A percentile compares a stretch with the other conserved stretches of the same genome.
Evolutionary conservation across 129 eudicot genomes (phyloP).

Genomic region (Pseudognaphalium luteoalbum): DNA sequence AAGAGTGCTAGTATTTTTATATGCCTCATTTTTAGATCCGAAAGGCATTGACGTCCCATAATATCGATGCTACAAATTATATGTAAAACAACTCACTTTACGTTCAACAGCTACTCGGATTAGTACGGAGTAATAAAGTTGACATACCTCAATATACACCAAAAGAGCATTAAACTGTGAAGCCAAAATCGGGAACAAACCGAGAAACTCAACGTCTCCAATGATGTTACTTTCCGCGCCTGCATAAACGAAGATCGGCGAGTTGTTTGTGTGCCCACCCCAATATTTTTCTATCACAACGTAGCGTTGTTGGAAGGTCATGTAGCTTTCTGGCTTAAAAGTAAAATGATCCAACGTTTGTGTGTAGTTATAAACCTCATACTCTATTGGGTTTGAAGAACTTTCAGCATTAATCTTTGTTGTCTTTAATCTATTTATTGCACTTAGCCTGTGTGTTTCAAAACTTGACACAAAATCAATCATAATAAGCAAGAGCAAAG

Average conservation of each 20-base stretch:
- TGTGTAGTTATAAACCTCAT: slow-evolving; percentile 28
- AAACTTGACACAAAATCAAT: no score
- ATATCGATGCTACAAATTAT: slow-evolving; percentile 31
- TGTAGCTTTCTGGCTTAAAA: slow-evolving; percentile 28
- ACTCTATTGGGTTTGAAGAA: background rate
- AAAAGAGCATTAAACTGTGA: slow-evolving; percentile 30
- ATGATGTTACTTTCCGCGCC: slow-evolving; percentile 21
- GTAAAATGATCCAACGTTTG: slow-evolving; percentile 41
- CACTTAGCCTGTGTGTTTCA: no score
- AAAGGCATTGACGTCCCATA: slow-evolving; percentile 42
- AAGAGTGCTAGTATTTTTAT: slow-evolving; percentile 32
- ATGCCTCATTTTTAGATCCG: slow-evolving; percentile 32
- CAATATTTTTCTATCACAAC: slow-evolving; percentile 1
- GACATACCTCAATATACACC: slow-evolving; percentile 34
- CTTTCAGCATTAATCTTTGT: no score
- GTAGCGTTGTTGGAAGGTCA: slow-evolving; percentile 38
- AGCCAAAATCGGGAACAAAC: slow-evolving; percentile 11
- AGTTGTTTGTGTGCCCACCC: slow-evolving; percentile 28
- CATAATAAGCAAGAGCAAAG: no score
- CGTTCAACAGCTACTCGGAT: no score
- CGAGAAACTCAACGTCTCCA: background rate
- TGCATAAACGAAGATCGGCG: slow-evolving; percentile 27
- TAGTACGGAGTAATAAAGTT: no score
- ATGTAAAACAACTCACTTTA: background rate
- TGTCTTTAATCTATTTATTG: no score